Percentiles rank a stretch among this genome's conserved stretches.
Evolutionary conservation across 306 rosid genomes (phyloP).

Genomic region (Luffa aegyptiaca): DNA sequence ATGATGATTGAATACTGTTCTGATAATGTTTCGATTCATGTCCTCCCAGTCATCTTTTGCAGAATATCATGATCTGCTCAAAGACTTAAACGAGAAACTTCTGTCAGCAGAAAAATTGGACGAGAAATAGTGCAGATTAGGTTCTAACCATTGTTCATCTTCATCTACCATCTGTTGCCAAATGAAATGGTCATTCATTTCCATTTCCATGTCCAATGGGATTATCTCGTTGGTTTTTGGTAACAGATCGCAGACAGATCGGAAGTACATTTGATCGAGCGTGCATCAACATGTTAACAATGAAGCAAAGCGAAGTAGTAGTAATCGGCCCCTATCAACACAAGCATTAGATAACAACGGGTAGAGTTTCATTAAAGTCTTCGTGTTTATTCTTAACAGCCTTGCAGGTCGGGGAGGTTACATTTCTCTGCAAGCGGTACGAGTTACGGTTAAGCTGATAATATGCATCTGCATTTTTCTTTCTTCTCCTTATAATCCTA

Average conservation of each 20-base stretch:
- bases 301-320: background rate
- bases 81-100: conserved; percentile 66
- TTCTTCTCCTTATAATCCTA: background rate
- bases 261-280: background rate
- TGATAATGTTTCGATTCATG: conserved; percentile 8
- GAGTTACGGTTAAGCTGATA: background rate
- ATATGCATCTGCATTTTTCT: background rate
- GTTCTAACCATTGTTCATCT: conserved; percentile 16
- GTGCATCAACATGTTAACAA: background rate
- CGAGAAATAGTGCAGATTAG: conserved; percentile 16
- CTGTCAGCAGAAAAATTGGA: conserved; percentile 35
- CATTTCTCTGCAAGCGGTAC: background rate
- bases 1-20: background rate
- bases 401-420: background rate
- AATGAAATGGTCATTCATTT: background rate
- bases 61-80: conserved; percentile 69
- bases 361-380: background rate
- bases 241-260: background rate
- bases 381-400: background rate
- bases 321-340: background rate
- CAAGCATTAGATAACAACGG: background rate
- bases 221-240: background rate
- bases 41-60: conserved; percentile 53
- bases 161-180: conserved; percentile 17
- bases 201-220: background rate